Evolutionary conservation across 495 filamentous ascomycete genomes (phyloP).

Genomic region (Endocarpon pusillum): DNA sequence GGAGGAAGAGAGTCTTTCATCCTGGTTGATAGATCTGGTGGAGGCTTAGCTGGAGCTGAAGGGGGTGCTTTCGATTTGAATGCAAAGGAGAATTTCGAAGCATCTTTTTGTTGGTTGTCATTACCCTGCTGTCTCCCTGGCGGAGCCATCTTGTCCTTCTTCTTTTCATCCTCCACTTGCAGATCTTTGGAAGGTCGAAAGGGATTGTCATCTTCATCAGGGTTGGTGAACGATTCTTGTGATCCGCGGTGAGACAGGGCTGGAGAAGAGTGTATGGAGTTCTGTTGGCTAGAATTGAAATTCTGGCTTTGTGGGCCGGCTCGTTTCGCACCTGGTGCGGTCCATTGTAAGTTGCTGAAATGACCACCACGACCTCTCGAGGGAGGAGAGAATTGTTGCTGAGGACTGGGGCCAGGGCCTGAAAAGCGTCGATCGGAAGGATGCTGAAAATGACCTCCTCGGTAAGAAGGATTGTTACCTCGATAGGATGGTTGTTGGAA

Average conservation of each 20-base stretch:
- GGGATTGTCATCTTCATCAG: conserved; percentile 40
- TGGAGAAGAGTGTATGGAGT: conserved; percentile 10
- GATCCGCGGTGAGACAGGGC: conserved; percentile 14
- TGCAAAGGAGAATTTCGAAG: conserved; percentile 72
- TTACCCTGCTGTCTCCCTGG: conserved; percentile 30
- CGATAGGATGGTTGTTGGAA: conserved; percentile 32
- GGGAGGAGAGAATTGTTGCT: conserved; percentile 21
- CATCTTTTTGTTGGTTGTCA: conserved; percentile 34
- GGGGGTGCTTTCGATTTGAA: conserved; percentile 58
- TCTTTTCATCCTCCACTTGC: conserved; percentile 41
- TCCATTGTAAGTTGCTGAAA: conserved; percentile 48
- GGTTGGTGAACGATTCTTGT: conserved; percentile 19
- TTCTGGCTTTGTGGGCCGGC: conserved; percentile 17
- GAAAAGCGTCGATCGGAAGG: conserved; percentile 35
- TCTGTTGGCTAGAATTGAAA: conserved; percentile 13
- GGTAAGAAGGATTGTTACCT: conserved; percentile 35
- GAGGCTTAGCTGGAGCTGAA: conserved; percentile 42
- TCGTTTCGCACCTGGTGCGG: conserved; percentile 19
- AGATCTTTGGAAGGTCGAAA: conserved; percentile 45
- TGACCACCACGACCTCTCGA: conserved; percentile 25
- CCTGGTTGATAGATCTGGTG: conserved; percentile 49
- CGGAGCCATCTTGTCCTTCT: conserved; percentile 32
- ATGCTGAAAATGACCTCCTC: conserved; percentile 35
- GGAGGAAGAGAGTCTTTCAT: conserved; percentile 44
- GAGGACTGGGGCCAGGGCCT: conserved; percentile 18